Evolutionary conservation across 2,329 filamentous ascomycete genomes (phyloP), one percentile per base, ranked within the genome.

Genomic region (Nemania sp.): DNA sequence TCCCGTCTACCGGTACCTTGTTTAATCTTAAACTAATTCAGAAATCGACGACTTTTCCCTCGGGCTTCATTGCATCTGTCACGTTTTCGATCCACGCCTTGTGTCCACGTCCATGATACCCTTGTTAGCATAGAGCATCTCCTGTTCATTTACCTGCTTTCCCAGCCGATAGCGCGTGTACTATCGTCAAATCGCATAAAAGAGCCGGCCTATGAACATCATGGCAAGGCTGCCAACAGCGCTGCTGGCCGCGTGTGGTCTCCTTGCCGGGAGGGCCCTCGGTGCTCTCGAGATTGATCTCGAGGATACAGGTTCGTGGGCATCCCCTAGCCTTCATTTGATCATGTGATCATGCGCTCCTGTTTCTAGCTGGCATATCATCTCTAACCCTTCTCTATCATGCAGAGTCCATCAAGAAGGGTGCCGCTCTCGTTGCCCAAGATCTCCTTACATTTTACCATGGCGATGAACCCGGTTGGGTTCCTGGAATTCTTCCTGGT

Each of bases 401-500:
- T 64, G 2, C 47, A 87, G 85, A 77, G 2, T 82, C 83, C 10
- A 86, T 87, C 69, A 82, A 81, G 52, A 58, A 78, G 2, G 81
- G 84, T 0, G 83, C 86, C n/a, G 76, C 79, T 49, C 79, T 79
- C 11, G 80, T 87, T 20, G 85, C 85, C 13, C 80, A 83, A 75
- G 85, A 87, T 62, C 78, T 86, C 18, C 83, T 87, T 77, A 73
- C 80, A 15, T 84, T 83, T 73, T 88, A 87, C 76, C 78, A 82
- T 43, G 85, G 85, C 65, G 85, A 87, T 71, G 73, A 81, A 66
- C 79, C 84, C 0, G 86, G 86, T 62, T 79, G 82, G 74, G 85
- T 84, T 18, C 86, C 87, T 7, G 87, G 87, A 38, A 88, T 88
- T 72, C 77, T 89, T 11, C 86, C 87, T 0, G 87, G 86, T 0